Evolutionary conservation across 805 yeast species (phyloP).

Genomic region (Ogataea trehalophila): DNA sequence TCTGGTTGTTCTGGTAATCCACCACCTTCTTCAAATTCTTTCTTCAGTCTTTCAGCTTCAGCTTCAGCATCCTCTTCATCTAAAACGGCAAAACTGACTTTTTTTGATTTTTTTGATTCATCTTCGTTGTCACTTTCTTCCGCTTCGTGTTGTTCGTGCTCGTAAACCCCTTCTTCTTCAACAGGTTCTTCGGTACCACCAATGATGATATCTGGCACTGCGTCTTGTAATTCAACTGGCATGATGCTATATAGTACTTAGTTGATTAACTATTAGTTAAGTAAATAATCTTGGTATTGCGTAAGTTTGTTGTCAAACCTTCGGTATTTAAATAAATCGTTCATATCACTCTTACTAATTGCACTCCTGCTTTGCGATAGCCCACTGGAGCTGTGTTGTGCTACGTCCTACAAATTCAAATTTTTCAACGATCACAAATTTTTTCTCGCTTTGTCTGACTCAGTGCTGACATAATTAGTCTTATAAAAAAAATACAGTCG

Average conservation of each 20-base stretch:
- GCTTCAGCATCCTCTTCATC: conserved; percentile 53
- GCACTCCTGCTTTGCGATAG: too few species aligned
- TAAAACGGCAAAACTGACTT: conserved; percentile 75
- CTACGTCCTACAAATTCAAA: neutral
- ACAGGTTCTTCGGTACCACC: conserved; percentile 42
- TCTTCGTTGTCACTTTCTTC: conserved; percentile 37
- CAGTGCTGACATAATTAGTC: too few species aligned
- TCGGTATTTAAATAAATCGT: too few species aligned
- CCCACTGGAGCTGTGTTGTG: too few species aligned
- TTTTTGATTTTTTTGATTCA: conserved; percentile 49
- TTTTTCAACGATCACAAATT: neutral
- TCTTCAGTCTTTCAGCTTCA: conserved; percentile 70
- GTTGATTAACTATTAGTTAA: too few species aligned
- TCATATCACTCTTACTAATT: too few species aligned
- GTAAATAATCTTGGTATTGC: too few species aligned
- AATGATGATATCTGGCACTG: conserved; percentile 79
- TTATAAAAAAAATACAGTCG: too few species aligned
- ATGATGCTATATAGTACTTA: conserved; percentile 27
- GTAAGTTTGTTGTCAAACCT: too few species aligned
- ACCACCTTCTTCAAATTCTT: conserved; percentile 96
- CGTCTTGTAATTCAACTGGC: conserved; percentile 81
- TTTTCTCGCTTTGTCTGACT: too few species aligned
- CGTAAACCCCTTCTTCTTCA: conserved; percentile 29
- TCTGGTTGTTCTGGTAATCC: conserved; percentile 96
- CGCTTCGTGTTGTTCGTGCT: conserved; percentile 28